Percentiles rank a stretch among this genome's conserved stretches.
Evolutionary conservation across 2,329 filamentous ascomycete species (phyloP).

Genomic region (Mycogone perniciosa): DNA sequence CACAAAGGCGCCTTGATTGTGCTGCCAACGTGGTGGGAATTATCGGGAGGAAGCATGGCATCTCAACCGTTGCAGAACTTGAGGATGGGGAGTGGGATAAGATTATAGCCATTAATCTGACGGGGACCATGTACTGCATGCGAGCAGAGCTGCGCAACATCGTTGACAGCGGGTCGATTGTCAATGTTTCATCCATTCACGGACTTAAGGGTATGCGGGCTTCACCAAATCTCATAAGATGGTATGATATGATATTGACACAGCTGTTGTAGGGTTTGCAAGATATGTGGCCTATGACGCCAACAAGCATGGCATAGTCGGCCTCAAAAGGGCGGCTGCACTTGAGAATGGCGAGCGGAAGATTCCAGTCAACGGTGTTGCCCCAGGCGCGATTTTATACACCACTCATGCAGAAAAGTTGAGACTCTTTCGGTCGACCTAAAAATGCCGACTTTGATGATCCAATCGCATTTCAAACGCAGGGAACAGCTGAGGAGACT

Average conservation of each 20-base stretch:
- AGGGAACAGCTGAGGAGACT: conserved; percentile 42
- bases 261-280: conserved; percentile 20
- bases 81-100: conserved; percentile 41
- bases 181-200: conserved; percentile 49
- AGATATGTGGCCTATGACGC: conserved; percentile 28
- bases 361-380: conserved; percentile 38
- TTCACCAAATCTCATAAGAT: neutral
- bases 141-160: conserved; percentile 39
- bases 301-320: conserved; percentile 30
- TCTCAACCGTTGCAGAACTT: conserved; percentile 33
- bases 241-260: neutral
- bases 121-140: conserved; percentile 44
- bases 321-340: conserved; percentile 27
- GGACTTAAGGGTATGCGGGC: conserved; percentile 30
- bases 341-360: conserved; percentile 33
- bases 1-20: conserved; percentile 45
- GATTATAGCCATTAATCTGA: conserved; percentile 41
- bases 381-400: conserved; percentile 44
- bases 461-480: conserved; percentile 34
- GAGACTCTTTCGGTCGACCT: conserved; percentile 27
- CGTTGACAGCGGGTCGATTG: conserved; percentile 48
- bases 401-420: conserved; percentile 40
- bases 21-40: conserved; percentile 49
- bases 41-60: conserved; percentile 37
- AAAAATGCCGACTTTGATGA: conserved; percentile 36